Conservation (phyloP, 2,329 filamentous ascomycete genomes). For the Colletotrichum sp. region DNA sequence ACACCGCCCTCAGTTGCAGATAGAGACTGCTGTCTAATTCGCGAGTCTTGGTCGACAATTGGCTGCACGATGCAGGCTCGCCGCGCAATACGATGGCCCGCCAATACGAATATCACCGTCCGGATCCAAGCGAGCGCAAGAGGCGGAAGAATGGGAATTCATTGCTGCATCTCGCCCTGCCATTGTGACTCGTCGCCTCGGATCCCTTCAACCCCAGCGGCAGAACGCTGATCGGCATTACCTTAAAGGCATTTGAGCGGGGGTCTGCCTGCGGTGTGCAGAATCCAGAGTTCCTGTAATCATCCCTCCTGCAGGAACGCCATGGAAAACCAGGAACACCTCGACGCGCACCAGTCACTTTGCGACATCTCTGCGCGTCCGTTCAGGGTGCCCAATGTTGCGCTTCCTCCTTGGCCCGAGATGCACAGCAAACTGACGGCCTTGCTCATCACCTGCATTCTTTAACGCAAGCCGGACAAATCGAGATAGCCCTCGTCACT, state of each 20-base stretch:
- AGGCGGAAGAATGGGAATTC: not conserved
- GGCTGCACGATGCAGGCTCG: not conserved
- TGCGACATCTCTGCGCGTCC: not conserved
- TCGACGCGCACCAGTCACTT: not conserved
- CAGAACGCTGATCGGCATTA: slow-evolving; percentile 10
- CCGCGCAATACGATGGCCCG: not conserved
- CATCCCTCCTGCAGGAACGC: not conserved
- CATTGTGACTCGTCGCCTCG: not conserved
- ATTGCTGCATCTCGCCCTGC: not conserved
- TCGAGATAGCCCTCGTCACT: not conserved
- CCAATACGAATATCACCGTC: not conserved
- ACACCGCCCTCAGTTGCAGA: not conserved
- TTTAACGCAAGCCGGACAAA: not conserved
- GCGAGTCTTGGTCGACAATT: not conserved
- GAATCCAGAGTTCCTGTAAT: slow-evolving; percentile 7
- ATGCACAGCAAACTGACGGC: not conserved
- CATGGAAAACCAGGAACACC: not conserved
- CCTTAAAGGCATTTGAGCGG: not conserved
- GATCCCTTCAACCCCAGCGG: not conserved
- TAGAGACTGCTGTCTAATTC: not conserved
- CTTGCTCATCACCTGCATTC: not conserved
- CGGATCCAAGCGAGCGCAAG: not conserved
- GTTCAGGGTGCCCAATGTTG: not conserved
- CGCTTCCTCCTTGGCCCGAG: not conserved
- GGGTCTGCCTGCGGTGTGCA: slow-evolving; percentile 5